A percentile compares a stretch with the other conserved stretches of the same genome.
These are phyloP conservation scores for Naganishia vishniacii DNA, from an alignment of 768 basidiomycete species.

Conservation along the genomic window DNA sequence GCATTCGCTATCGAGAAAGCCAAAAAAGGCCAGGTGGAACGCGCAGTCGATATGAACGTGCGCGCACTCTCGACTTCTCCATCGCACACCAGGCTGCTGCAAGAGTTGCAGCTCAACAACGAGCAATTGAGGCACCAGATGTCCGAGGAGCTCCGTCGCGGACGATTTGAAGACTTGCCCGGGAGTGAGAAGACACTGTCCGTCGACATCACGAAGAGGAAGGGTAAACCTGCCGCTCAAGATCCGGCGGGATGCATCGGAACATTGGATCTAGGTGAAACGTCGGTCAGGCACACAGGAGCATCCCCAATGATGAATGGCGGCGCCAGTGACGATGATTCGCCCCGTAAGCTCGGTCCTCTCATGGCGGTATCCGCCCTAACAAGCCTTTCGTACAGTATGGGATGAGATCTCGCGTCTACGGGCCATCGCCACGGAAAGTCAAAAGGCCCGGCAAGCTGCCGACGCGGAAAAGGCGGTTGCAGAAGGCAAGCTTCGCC, in stretches of 20 bases:
- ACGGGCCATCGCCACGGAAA: constrained; percentile 3
- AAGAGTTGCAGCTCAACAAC: constrained; percentile 28
- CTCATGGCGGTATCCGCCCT: no score
- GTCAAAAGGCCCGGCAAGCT: constrained; percentile 2
- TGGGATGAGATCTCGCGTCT: background rate
- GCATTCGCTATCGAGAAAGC: constrained; percentile 27
- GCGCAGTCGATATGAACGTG: background rate
- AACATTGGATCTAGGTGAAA: background rate
- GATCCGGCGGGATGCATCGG: constrained; percentile 3
- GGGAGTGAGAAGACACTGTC: constrained; percentile 11
- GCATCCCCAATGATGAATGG: background rate
- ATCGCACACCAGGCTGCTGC: constrained; percentile 21
- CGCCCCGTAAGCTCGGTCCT: background rate
- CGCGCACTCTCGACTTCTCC: constrained; percentile 5
- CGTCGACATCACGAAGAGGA: no score
- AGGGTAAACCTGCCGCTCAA: no score
- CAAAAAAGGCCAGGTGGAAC: background rate
- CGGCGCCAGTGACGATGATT: background rate
- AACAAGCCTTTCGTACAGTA: background rate
- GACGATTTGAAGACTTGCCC: background rate
- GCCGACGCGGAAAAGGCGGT: constrained; percentile 4
- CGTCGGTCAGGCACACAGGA: no score
- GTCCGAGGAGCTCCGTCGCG: constrained; percentile 31
- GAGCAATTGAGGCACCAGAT: constrained; percentile 28
- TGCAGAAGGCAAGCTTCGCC: constrained; percentile 15